Base-by-base conservation (phyloP, 2,329 filamentous ascomycete species). In the Aquanectria penicillioides region DNA sequence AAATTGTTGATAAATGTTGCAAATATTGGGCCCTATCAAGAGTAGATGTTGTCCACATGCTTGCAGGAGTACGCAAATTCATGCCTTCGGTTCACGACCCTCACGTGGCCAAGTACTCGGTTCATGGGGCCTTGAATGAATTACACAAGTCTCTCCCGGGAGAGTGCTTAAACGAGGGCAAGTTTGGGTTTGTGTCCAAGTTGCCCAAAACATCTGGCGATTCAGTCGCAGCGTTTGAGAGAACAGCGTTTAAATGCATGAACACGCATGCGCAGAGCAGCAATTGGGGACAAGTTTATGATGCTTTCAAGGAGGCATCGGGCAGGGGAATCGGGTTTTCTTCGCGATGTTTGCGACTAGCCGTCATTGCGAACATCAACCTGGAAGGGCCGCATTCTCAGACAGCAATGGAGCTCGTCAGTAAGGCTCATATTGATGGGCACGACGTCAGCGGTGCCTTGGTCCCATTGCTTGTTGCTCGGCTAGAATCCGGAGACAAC, bases 341-440 rank as follows among this genome's bases (percentile, higher is more conserved):
- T 23, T 65, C 67, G 3, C 73, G 77, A 20, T 82, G 79, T 50
- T 73, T 86, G 12, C 77, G 79, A n/a, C 71, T 84, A 5, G 82
- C 80, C 8, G 77, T 86, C 8, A 64, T 77, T 9, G 80, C 81
- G 2, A 73, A 76, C 12, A 65, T 85, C 47, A 70, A 69, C 13
- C 40, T 67, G 13, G 69, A 75, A 31, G 68, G 67, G 4, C 55
- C 67, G 3, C 64, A 70, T 37, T 74, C 43, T 56, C 66, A 41
- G 41, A 66, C 17, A 4, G 80, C 82, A 1, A 69, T 76, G 15
- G 63, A 62, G 0, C 69, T 85, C 13, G 74, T 86, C 6, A 66
- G 68, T 6, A 65, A 69, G 25, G 79, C 81, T 0, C 73, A 79
- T 29, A 48, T 61, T 1, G 66, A 73, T 10, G 82, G 81, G 5